A percentile compares a stretch with the other conserved stretches of the same genome.
Evolutionary conservation across 1,284 basidiomycete genomes (phyloP).

Genomic region (Melampsora americana): DNA sequence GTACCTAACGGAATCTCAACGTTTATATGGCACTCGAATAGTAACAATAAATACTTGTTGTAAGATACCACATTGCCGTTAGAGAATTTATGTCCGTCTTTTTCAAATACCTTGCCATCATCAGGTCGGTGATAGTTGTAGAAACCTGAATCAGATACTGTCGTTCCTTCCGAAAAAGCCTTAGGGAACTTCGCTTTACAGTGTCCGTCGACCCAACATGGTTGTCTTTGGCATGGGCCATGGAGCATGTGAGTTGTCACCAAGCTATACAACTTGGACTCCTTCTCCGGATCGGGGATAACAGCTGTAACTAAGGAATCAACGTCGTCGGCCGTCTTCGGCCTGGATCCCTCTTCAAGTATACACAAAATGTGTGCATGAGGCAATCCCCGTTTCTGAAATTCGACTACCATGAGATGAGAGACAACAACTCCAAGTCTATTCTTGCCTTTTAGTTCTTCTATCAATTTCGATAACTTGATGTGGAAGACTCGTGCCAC

Average conservation of each 20-base stretch:
- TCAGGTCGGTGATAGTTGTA: too few relatives aligned
- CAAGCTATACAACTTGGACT: not conserved
- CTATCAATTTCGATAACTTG: not conserved
- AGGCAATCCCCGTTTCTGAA: constrained; percentile 5
- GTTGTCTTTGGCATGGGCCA: not conserved
- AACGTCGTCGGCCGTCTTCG: not conserved
- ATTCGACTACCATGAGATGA: constrained; percentile 13
- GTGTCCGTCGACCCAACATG: not conserved
- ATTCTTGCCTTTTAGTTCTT: not conserved
- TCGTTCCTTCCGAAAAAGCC: not conserved
- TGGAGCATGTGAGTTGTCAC: constrained; percentile 5
- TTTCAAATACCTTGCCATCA: not conserved
- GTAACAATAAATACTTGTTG: constrained; percentile 7
- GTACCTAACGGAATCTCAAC: constrained; percentile 5
- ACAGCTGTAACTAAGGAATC: not conserved
- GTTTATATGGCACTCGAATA: constrained; percentile 26
- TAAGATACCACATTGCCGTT: constrained; percentile 24
- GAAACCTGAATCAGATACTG: too few relatives aligned
- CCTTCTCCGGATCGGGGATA: not conserved
- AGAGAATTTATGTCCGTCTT: not conserved
- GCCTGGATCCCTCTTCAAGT: not conserved
- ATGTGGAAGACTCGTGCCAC: not conserved
- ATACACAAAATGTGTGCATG: constrained; percentile 20
- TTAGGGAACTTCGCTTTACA: not conserved
- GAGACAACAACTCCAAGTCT: not conserved